Base-by-base conservation (phyloP, 2,329 filamentous ascomycete genomes). In the Penicillium sp. region DNA sequence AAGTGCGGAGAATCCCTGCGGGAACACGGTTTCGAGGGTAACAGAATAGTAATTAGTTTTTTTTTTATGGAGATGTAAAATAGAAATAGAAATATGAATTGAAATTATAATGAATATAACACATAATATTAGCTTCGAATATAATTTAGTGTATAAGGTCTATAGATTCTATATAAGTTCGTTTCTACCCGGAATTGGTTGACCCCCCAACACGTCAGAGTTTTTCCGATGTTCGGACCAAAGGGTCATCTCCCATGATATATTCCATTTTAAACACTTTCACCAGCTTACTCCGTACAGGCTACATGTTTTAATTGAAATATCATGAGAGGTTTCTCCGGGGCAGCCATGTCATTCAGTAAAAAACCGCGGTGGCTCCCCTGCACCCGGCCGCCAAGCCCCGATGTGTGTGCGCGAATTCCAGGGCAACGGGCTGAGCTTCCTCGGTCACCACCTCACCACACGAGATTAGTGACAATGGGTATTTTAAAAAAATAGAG, bases 1-100 rank as follows among this genome's bases (percentile, higher is more conserved):
- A 52, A 45, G 53, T 60, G 57, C 58, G 58, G 58, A 61, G 58
- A 61, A 60, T 57, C 57, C 58, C 56, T 60, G 58, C 31, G 41
- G 48, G 39, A 47, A 47, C 34, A 28, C 24, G 35, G 10, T 31
- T 40, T 29, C 13, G 35, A 46, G 26, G 9, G 22, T 44, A 26
- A 35, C 12, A 32, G 9, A 15, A 26, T 15, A 12, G 26, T 26
- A 19, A 8, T n/a, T 39, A 28, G 39, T 31, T 42, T 41, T 42
- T 8, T 19, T 19, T 19, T 19, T 31, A 42, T 42, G 40, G 28
- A 31, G 40, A 22, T 42, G 6, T n/a, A 3, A 13, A 28, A 22
- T 42, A 2, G 15, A n/a, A 31, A 12, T 7, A 6, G 6, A 26
- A 26, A 26, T 26, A 26, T 24, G 21, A 41, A 21, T 40, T 3